These are phyloP conservation scores for Trichoderma gracile DNA, from an alignment of 2,329 filamentous ascomycete species.

Conservation along the genomic window DNA sequence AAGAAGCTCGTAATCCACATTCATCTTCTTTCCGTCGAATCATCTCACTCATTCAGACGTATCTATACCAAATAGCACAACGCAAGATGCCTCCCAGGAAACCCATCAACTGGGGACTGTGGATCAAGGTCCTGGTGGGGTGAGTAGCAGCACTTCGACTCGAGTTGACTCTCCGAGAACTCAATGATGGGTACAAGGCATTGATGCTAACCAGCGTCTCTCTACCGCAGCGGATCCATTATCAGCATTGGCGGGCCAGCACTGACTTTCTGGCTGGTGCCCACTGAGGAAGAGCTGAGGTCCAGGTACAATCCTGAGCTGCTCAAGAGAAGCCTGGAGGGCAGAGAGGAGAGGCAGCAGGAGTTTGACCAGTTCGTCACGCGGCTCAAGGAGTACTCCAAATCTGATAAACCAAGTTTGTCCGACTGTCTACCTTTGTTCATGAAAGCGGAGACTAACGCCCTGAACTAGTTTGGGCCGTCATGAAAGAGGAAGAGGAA, in stretches of 20 bases:
- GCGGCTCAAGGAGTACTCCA: slow-evolving; percentile 83
- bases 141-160: slow-evolving; percentile 40
- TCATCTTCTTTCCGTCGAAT: not conserved
- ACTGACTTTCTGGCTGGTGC: slow-evolving; percentile 75
- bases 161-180: not conserved
- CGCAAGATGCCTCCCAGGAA: slow-evolving; percentile 44
- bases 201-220: slow-evolving; percentile 25
- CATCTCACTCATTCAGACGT: not conserved
- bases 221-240: slow-evolving; percentile 59
- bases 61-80: not conserved
- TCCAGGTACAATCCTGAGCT: slow-evolving; percentile 91
- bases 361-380: slow-evolving; percentile 88
- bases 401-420: slow-evolving; percentile 88
- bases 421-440: slow-evolving; percentile 26
- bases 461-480: slow-evolving; percentile 48
- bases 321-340: slow-evolving; percentile 83
- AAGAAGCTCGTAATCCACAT: not conserved
- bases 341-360: slow-evolving; percentile 71
- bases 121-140: slow-evolving; percentile 70
- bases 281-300: slow-evolving; percentile 90
- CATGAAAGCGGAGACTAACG: slow-evolving; percentile 25
- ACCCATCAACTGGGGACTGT: slow-evolving; percentile 56
- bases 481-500: slow-evolving; percentile 52
- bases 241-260: slow-evolving; percentile 83
- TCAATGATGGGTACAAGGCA: slow-evolving; percentile 8